Percentiles rank a stretch among this genome's conserved stretches.
phyloP scores from a whole-genome alignment of 768 basidiomycete species.

The Daedaleopsis nitida region DNA sequence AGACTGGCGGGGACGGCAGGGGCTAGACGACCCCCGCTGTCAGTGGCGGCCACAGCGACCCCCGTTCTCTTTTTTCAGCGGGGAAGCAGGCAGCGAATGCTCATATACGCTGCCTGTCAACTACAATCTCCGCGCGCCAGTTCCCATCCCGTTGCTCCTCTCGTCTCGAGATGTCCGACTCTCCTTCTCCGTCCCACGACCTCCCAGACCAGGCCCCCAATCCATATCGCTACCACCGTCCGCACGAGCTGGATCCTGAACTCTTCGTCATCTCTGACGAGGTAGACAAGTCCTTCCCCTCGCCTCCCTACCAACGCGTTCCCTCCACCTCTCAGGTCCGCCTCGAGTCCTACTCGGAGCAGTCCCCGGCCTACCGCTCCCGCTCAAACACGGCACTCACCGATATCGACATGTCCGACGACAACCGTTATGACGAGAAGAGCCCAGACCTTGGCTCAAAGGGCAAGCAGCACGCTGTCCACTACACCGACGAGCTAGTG shows the following conservation, averaged over 20 bases:
- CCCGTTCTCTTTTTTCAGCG: too few relatives aligned
- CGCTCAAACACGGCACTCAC: slow-evolving; percentile 26
- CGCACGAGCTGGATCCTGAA: slow-evolving; percentile 16
- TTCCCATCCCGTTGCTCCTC: background rate
- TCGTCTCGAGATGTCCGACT: background rate
- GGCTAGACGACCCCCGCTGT: too few relatives aligned
- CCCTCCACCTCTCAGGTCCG: slow-evolving; percentile 37
- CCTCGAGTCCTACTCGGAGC: slow-evolving; percentile 26
- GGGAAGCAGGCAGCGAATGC: too few relatives aligned
- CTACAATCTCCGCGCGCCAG: background rate
- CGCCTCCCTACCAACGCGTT: slow-evolving; percentile 41
- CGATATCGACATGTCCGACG: slow-evolving; percentile 22
- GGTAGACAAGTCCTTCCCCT: slow-evolving; percentile 31
- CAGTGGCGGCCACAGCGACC: too few relatives aligned
- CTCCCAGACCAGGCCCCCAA: background rate
- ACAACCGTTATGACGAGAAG: slow-evolving; percentile 24
- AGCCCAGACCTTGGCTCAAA: slow-evolving; percentile 19
- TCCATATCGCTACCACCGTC: background rate
- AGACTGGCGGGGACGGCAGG: too few relatives aligned
- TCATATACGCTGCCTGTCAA: background rate
- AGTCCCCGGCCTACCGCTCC: slow-evolving; percentile 28
- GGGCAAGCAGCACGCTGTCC: slow-evolving; percentile 48
- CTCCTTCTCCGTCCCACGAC: slow-evolving; percentile 6
- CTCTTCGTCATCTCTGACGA: slow-evolving; percentile 22
- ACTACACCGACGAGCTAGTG: slow-evolving; percentile 51